Percentiles rank a stretch among this genome's conserved stretches.
phyloP scores from a whole-genome alignment of 2,329 filamentous ascomycete species.

The Parastagonospora nodorum region DNA sequence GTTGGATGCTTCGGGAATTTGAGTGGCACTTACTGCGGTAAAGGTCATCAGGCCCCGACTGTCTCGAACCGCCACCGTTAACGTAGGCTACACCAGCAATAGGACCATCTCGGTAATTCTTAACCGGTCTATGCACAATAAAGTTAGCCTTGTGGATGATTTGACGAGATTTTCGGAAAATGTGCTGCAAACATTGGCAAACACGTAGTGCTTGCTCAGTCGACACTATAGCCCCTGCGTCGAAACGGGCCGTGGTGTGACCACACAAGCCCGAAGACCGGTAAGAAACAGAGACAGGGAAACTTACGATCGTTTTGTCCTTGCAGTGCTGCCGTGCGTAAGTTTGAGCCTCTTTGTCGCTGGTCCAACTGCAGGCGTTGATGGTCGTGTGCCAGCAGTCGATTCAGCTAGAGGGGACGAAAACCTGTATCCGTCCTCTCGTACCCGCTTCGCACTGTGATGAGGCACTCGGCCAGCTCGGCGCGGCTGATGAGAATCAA shows the following conservation, averaged over 20 bases:
- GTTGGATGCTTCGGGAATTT: slow-evolving; percentile 50
- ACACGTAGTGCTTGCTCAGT: slow-evolving; percentile 42
- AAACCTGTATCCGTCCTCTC: slow-evolving; percentile 34
- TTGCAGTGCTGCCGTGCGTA: slow-evolving; percentile 42
- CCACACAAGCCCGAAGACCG: slow-evolving; percentile 17
- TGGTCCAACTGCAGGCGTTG: slow-evolving; percentile 38
- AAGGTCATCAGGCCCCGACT: slow-evolving; percentile 63
- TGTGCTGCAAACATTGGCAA: slow-evolving; percentile 34
- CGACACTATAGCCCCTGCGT: slow-evolving; percentile 30
- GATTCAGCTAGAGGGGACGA: slow-evolving; percentile 41
- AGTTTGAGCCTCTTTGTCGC: slow-evolving; percentile 42
- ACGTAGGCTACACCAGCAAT: slow-evolving; percentile 67
- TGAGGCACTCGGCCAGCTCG: slow-evolving; percentile 35
- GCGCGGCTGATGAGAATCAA: slow-evolving; percentile 35
- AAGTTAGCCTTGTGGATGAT: slow-evolving; percentile 37
- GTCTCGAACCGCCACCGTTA: slow-evolving; percentile 63
- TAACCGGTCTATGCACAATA: slow-evolving; percentile 66
- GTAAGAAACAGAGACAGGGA: slow-evolving; percentile 11
- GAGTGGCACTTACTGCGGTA: slow-evolving; percentile 57
- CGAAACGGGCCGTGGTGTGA: slow-evolving; percentile 31
- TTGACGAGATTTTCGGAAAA: slow-evolving; percentile 20
- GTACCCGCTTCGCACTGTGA: slow-evolving; percentile 37
- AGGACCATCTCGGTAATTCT: slow-evolving; percentile 73
- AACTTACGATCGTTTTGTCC: slow-evolving; percentile 48
- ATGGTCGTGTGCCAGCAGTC: slow-evolving; percentile 37